Evolutionary conservation across 495 filamentous ascomycete genomes (phyloP), one percentile per base, ranked within the genome.

Genomic region (Staphylotrichum tortipilum): DNA sequence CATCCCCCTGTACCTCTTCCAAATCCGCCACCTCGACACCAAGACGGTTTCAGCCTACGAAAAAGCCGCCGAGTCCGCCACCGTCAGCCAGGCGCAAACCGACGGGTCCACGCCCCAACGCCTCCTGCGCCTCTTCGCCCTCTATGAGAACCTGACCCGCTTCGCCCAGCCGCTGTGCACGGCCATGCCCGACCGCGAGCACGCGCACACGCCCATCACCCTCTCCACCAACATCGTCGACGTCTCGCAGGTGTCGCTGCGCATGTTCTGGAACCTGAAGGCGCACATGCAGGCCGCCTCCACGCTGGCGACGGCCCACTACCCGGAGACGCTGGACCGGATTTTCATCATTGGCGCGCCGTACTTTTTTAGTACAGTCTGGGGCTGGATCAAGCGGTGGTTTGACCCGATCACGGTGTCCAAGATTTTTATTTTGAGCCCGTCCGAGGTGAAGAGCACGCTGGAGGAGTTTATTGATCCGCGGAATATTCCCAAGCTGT

Each of bases 301-400:
- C 64, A 77, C 77, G 35, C 74, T 94, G 41, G 88, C 89, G n/a
- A 94, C 89, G 14, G 87, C 88, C 3, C 86, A 92, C 68, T 95
- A 94, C 61, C 89, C 89, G 1, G 89, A 95, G 66, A 94, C 88
- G 3, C 68, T 95, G 42, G 88, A 92, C 63, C 75, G 86, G 17
- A 88, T 90, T 50, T 92, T 90, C 63, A 86, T 95, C 60, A 85
- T 95, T 52, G 88, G 88, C 38, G 89, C 89, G 1, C 89, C 89
- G 4, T 74, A 79, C 36, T 95, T 94, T 76, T 95, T 95, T 70
- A 86, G 86, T 24, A 94, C 89, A 10, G 86, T 95, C 44, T 94
- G 89, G 89, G 78, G 85, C 54, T 94, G 89, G 89, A 84, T 94
- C 68, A 94, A 94, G 73, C 81, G 83, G 60, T 95, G 89, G 89